Evolutionary conservation across 129 eudicot genomes (phyloP).

Genomic region (Mikania micrantha): DNA sequence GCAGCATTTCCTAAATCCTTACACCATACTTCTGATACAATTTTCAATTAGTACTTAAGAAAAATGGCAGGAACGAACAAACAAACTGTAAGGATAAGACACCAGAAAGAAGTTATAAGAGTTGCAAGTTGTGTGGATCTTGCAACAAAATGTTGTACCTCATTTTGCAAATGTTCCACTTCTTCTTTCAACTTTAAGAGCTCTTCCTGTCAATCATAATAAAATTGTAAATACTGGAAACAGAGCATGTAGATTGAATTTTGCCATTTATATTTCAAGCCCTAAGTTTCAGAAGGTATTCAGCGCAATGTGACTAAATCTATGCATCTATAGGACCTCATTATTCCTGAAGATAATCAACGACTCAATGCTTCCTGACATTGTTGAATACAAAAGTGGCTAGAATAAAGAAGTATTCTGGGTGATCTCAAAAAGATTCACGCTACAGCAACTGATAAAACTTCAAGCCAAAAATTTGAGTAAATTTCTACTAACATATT

Average conservation of each 20-base stretch:
- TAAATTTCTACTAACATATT: background rate
- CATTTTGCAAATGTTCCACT: slow-evolving; percentile 49
- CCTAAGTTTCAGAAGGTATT: background rate
- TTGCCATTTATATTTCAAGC: slow-evolving; percentile 11
- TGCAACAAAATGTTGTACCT: slow-evolving; percentile 32
- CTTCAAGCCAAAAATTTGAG: background rate
- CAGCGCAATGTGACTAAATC: background rate
- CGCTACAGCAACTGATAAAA: background rate
- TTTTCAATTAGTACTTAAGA: background rate
- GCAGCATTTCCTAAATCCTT: slow-evolving; percentile 5
- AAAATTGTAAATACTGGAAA: background rate
- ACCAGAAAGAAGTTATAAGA: slow-evolving; percentile 4
- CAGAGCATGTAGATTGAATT: background rate
- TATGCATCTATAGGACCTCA: background rate
- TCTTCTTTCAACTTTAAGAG: slow-evolving; percentile 54
- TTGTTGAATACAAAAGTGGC: background rate
- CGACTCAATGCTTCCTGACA: background rate
- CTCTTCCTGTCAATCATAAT: slow-evolving; percentile 57
- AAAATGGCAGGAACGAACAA: background rate
- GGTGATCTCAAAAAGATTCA: background rate
- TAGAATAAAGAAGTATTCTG: background rate
- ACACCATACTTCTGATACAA: slow-evolving; percentile 3
- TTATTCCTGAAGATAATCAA: background rate
- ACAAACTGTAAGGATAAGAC: background rate
- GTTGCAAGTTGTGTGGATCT: background rate